Base-by-base conservation (phyloP, 495 filamentous ascomycete genomes). In the Staphylotrichum tortipilum region DNA sequence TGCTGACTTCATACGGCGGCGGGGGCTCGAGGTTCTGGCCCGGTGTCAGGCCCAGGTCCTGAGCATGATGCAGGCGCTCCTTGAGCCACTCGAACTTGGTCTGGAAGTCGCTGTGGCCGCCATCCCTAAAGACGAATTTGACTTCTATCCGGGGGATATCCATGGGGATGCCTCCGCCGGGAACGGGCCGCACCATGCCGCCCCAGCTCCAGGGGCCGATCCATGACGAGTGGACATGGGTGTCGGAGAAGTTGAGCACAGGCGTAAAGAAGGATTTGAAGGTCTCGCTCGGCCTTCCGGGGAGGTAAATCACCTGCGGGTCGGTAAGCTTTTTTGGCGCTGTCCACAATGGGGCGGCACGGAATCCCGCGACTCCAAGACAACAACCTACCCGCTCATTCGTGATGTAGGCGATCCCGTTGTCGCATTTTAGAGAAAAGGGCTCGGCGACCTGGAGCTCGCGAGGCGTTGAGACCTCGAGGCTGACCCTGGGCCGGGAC, bases 121-220 rank as follows among this genome's bases (percentile, higher is more conserved):
- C 92, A 44, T 98, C 92, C 65, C 87, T 88, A 74, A 97, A 98
- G 8, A 84, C 86, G 47, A 96, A 75, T 66, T 84, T 88, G 42
- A 90, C 52, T 55, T 91, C 86, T 24, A 95, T 76, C 14, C 80
- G 79, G 3, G 82, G 71, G 33, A 86, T 74, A 11, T 80, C 75
- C n/a, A 83, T 68, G 2, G 88, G 85, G 35, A 98, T 87, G 34
- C 88, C 88, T n/a, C 94, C 94, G 22, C 83, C 81, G 1, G 82
- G 61, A 23, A 92, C 85, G 17, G 94, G 89, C 56, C 84, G 84
- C 43, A 94, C 76, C 23, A 82, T 68, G 24, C 83, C 83, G 21
- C 78, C 78, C 92, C 92, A 98, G 57, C 83, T 83, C 69, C 96
- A 97, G 9, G 94, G 85, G n/a, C 92, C 92, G 60, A 97, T 94